Conservation (phyloP, 169 alveolate species). For the Plasmodium vinckei region DNA sequence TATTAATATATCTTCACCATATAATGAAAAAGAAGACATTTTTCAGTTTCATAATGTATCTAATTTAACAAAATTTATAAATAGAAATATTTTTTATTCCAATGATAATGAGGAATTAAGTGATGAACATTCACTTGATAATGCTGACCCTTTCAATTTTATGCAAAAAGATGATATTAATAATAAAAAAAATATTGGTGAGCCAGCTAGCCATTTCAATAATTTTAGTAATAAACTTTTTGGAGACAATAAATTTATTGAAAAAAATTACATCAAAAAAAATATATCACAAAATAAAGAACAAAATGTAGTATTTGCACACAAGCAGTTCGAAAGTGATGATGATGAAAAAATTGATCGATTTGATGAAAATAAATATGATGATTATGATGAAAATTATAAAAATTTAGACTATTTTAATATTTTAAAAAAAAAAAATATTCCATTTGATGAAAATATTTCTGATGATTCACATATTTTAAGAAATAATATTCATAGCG, state of each 20-base stretch:
- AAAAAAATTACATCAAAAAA: too few relatives aligned
- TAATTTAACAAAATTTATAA: constrained; percentile 62
- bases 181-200: not conserved
- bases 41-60: constrained; percentile 63
- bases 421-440: constrained; percentile 11
- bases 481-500: not conserved
- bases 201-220: not conserved
- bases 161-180: not conserved
- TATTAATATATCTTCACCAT: not conserved
- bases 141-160: constrained; percentile 53
- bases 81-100: constrained; percentile 27
- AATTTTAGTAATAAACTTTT: too few relatives aligned
- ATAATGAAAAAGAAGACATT: constrained; percentile 40
- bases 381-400: constrained; percentile 15
- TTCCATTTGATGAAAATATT: not conserved
- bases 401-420: constrained; percentile 15
- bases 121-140: constrained; percentile 13
- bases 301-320: not conserved
- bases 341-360: not conserved
- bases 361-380: constrained; percentile 13
- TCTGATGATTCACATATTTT: not conserved
- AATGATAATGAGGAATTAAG: constrained; percentile 12
- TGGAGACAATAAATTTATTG: too few relatives aligned
- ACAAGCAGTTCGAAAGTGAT: not conserved
- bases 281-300: not conserved